phyloP scores from a whole-genome alignment of 2,329 filamentous ascomycete species.

The Trematosphaeria pertusa region DNA sequence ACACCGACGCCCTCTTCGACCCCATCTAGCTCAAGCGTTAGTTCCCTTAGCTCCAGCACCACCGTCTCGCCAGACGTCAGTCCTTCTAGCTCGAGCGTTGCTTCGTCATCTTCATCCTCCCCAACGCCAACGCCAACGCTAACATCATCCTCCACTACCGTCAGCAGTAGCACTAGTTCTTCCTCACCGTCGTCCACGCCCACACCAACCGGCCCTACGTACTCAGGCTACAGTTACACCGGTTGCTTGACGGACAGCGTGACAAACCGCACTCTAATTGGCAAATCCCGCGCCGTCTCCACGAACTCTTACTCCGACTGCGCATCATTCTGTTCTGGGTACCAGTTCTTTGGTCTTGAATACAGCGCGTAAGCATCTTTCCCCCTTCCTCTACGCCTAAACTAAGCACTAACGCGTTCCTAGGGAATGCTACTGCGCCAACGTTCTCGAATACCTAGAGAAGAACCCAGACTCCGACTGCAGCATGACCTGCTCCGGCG shows the following conservation, averaged over 20 bases:
- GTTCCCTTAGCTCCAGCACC: background rate
- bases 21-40: background rate
- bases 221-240: conserved; percentile 26
- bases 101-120: too few species aligned
- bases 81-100: too few species aligned
- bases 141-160: conserved; percentile 4
- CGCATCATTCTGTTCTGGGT: conserved; percentile 26
- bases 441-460: conserved; percentile 36
- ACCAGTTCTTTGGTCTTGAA: conserved; percentile 32
- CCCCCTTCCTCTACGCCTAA: background rate
- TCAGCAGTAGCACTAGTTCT: background rate
- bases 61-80: background rate
- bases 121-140: conserved; percentile 12
- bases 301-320: conserved; percentile 24
- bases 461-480: conserved; percentile 21
- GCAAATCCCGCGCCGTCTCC: conserved; percentile 9
- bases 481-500: conserved; percentile 26
- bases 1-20: background rate
- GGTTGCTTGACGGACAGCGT: conserved; percentile 28
- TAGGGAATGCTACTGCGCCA: conserved; percentile 47
- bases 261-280: conserved; percentile 19
- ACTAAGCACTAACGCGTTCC: background rate
- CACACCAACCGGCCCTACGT: conserved; percentile 15
- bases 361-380: conserved; percentile 15
- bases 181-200: background rate